Conservation (phyloP, 2,329 filamentous ascomycete species). For the Fusarium citri region DNA sequence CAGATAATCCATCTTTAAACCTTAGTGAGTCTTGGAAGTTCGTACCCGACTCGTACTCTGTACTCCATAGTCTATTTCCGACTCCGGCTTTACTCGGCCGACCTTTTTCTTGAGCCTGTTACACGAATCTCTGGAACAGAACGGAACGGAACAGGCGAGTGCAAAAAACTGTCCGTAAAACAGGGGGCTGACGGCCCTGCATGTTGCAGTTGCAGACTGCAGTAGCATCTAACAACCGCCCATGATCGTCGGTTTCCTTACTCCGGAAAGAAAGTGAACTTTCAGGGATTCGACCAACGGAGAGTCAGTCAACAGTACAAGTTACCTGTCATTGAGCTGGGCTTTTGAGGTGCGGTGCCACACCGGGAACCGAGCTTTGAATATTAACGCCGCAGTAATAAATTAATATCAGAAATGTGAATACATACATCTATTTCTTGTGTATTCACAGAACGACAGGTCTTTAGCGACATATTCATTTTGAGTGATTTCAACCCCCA, state of each 20-base stretch:
- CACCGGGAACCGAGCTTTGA: constrained; percentile 19
- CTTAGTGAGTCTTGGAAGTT: constrained; percentile 14
- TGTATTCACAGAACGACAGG: constrained; percentile 4
- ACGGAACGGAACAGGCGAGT: not conserved
- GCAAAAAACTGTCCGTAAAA: constrained; percentile 5
- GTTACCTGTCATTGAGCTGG: constrained; percentile 11
- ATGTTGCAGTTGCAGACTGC: not conserved
- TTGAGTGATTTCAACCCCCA: constrained; percentile 1
- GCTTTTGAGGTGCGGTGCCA: not conserved
- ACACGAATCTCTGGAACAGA: constrained; percentile 19
- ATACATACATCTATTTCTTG: not conserved
- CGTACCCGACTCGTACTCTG: constrained; percentile 22
- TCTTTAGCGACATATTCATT: not conserved
- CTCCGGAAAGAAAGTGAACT: not conserved
- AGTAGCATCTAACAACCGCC: not conserved
- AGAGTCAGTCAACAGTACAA: not conserved
- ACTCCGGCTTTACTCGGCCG: constrained; percentile 25
- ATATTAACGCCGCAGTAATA: constrained; percentile 17
- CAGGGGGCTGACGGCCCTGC: constrained; percentile 27
- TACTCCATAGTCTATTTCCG: not conserved
- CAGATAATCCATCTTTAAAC: constrained; percentile 9
- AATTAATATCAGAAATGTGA: constrained; percentile 1
- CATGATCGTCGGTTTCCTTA: constrained; percentile 17
- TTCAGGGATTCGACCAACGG: constrained; percentile 8
- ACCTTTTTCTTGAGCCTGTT: constrained; percentile 24